Base-by-base conservation (phyloP, 2,329 filamentous ascomycete species). In the Helminthosporium solani region DNA sequence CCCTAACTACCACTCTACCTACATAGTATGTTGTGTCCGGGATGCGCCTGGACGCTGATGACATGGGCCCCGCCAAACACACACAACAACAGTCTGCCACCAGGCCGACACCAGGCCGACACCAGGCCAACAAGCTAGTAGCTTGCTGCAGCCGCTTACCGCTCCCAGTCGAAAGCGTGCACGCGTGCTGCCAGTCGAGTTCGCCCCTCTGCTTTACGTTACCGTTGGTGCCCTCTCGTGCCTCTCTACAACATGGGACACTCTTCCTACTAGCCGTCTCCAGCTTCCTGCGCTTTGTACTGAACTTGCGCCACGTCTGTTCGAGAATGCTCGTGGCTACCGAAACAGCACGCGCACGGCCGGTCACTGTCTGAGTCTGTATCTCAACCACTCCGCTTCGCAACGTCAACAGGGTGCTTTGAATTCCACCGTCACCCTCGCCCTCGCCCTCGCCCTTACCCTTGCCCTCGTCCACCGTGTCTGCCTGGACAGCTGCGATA, bases 321-420 rank as follows among this genome's bases (percentile, higher is more conserved):
- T n/a, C 23, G 54, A 60, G 52, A 46, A 67, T 66, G 63, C 51
- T 49, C 53, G 43, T 48, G 34, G 36, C 38, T 14, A 16, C 5
- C 33, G 16, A 20, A 3, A 35, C 33, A 35, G 33, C 33, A 52
- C 60, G 60, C 61, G 61, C 58, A 40, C 46, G 53, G 50, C 47
- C 37, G 31, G 48, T 42, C 39, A 60, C 58, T 61, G 62, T 67
- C 63, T 68, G 61, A 28, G 48, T 42, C 39, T 59, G 57, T 61
- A 63, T 67, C 63, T 68, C 60, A 66, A 54, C 60, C 36, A 53
- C 60, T 60, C 57, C 58, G 63, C 64, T 61, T 58, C 51, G 46
- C 58, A 46, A 59, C 56, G 36, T 42, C 41, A 56, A 57, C 52
- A 33, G 37, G 33, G 55, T 53, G 53, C 49, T 48, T 49, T 47